phyloP scores from a whole-genome alignment of 441 rosid species.

The Raphanus hybrid region DNA sequence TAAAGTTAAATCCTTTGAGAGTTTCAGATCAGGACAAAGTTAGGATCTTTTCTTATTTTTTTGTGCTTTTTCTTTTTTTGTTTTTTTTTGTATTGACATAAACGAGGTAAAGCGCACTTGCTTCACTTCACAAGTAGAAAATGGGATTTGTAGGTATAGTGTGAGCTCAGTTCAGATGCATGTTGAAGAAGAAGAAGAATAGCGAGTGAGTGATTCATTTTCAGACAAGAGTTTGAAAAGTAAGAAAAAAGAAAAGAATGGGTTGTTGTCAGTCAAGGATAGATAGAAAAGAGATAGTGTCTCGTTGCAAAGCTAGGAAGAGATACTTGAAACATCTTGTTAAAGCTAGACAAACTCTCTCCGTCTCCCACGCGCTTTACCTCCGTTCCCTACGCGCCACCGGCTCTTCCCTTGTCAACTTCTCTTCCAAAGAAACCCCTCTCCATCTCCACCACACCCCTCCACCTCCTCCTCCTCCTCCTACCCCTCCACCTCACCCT shows the following conservation, averaged over 20 bases:
- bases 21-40: constrained; percentile 45
- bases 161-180: constrained; percentile 33
- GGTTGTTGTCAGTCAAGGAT: constrained; percentile 86
- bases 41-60: constrained; percentile 26
- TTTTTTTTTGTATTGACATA: constrained; percentile 30
- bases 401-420: constrained; percentile 79
- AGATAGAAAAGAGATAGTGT: constrained; percentile 81
- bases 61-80: constrained; percentile 3
- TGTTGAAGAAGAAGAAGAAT: constrained; percentile 33
- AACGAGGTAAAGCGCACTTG: constrained; percentile 44
- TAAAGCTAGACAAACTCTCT: constrained; percentile 75
- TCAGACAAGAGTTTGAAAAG: constrained; percentile 11
- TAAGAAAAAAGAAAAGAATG: constrained; percentile 42
- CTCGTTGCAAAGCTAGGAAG: constrained; percentile 90
- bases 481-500: constrained; percentile 52
- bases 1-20: constrained; percentile 39
- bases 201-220: constrained; percentile 9
- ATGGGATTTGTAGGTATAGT: constrained; percentile 16
- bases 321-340: constrained; percentile 83
- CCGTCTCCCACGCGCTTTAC: constrained; percentile 85
- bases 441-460: constrained; percentile 63
- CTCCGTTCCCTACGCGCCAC: constrained; percentile 84
- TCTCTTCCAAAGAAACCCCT: constrained; percentile 72
- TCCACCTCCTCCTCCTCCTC: constrained; percentile 47
- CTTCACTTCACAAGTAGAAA: constrained; percentile 21